Percentiles rank a stretch among this genome's conserved stretches.
These are phyloP conservation scores for Coniochaeta pulveracea DNA, from an alignment of 2,329 filamentous ascomycete genomes.

Conservation along the genomic window DNA sequence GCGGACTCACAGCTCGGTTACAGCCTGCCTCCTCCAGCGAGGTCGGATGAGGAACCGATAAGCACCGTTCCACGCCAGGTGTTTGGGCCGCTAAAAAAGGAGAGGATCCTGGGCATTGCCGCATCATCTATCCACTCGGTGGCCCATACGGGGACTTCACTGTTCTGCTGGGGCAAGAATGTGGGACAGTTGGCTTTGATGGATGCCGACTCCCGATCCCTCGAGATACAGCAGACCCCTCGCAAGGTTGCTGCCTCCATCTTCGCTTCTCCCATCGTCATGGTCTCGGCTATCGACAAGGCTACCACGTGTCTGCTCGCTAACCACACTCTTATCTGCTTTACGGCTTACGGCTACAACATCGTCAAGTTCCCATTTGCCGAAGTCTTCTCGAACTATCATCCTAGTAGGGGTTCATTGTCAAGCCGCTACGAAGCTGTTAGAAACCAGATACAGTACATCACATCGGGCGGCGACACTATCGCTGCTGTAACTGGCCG, in stretches of 20 bases:
- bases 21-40: slow-evolving; percentile 51
- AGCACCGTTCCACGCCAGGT: slow-evolving; percentile 77
- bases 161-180: slow-evolving; percentile 95
- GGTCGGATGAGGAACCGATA: slow-evolving; percentile 72
- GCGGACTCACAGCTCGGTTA: slow-evolving; percentile 80
- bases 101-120: slow-evolving; percentile 68
- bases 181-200: slow-evolving; percentile 87
- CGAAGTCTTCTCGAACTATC: slow-evolving; percentile 60
- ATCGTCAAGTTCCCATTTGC: slow-evolving; percentile 69
- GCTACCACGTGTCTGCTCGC: slow-evolving; percentile 79
- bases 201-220: slow-evolving; percentile 85
- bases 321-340: slow-evolving; percentile 83
- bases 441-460: slow-evolving; percentile 59
- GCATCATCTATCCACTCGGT: slow-evolving; percentile 89
- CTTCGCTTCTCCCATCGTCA: slow-evolving; percentile 60
- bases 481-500: slow-evolving; percentile 77
- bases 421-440: slow-evolving; percentile 53
- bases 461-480: slow-evolving; percentile 79
- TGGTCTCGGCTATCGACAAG: slow-evolving; percentile 79
- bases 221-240: slow-evolving; percentile 72
- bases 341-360: slow-evolving; percentile 94
- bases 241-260: slow-evolving; percentile 82
- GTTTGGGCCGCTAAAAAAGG: slow-evolving; percentile 83
- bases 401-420: slow-evolving; percentile 54
- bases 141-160: slow-evolving; percentile 65